Evolutionary conservation across 225 moss, liverwort and hornwort genomes (phyloP).

Genomic region (Sphagnum contortum): DNA sequence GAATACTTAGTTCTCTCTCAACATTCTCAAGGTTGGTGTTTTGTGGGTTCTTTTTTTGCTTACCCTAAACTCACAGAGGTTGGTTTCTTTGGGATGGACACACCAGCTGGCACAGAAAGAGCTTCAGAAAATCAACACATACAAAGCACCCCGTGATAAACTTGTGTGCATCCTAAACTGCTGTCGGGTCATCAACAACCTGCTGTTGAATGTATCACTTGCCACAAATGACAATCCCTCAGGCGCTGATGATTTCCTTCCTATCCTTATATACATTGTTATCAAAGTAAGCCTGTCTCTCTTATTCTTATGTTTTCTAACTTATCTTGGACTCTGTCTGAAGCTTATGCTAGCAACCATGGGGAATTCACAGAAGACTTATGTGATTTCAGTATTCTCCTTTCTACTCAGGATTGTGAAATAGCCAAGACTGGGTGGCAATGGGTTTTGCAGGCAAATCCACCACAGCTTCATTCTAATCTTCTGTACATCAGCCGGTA

Average conservation of each 20-base stretch:
- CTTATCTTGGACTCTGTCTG: too few relatives aligned
- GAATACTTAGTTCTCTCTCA: too few relatives aligned
- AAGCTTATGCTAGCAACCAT: too few relatives aligned
- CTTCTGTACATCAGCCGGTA: slow-evolving; percentile 91
- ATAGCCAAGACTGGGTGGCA: too few relatives aligned
- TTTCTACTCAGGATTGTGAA: too few relatives aligned
- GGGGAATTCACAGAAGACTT: too few relatives aligned
- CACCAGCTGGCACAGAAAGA: slow-evolving; percentile 90
- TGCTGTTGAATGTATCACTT: slow-evolving; percentile 81
- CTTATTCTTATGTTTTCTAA: not conserved
- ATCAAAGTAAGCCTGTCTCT: slow-evolving; percentile 59
- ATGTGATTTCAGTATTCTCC: too few relatives aligned
- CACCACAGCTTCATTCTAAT: slow-evolving; percentile 95
- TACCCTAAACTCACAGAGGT: not conserved
- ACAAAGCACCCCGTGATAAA: slow-evolving; percentile 94
- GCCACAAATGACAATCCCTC: slow-evolving; percentile 89
- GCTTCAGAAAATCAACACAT: slow-evolving; percentile 88
- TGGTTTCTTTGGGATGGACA: slow-evolving; percentile 3
- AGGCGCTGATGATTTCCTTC: slow-evolving; percentile 97
- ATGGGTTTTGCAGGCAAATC: slow-evolving; percentile 64
- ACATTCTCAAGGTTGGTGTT: not conserved
- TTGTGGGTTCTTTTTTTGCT: not conserved
- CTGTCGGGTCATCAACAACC: slow-evolving; percentile 94
- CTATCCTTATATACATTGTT: slow-evolving; percentile 90
- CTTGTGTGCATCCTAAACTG: slow-evolving; percentile 96